phyloP scores from a whole-genome alignment of 23 red algal genomes.

The Agarophyton chilense region DNA sequence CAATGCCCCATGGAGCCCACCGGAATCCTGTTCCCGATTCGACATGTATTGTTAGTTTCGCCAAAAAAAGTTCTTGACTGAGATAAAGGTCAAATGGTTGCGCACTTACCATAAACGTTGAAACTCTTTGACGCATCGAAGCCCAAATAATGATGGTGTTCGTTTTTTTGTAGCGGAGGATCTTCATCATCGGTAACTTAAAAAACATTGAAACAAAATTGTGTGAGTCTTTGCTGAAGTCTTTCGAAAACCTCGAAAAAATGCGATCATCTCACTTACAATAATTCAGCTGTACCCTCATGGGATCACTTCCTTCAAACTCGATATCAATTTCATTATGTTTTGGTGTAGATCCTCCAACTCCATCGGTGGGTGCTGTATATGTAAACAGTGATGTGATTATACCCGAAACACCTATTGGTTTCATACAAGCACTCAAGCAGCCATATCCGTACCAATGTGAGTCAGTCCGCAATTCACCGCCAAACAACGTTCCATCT shows the following conservation, averaged over 20 bases:
- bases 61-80: background rate
- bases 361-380: conserved; percentile 8
- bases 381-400: conserved; percentile 26
- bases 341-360: conserved; percentile 13
- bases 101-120: conserved; percentile 33
- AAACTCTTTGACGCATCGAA: conserved; percentile 36
- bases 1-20: conserved; percentile 37
- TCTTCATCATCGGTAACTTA: background rate
- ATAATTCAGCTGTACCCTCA: conserved; percentile 27
- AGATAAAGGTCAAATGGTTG: background rate
- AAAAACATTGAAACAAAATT: too few relatives aligned
- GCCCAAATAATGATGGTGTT: conserved; percentile 1
- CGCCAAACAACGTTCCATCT: conserved; percentile 31
- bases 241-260: too few relatives aligned
- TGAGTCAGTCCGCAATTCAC: conserved; percentile 7
- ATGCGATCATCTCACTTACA: too few relatives aligned
- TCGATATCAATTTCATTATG: conserved; percentile 60
- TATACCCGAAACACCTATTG: conserved; percentile 22
- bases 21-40: conserved; percentile 13
- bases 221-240: too few relatives aligned
- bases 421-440: conserved; percentile 46
- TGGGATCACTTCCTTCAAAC: conserved; percentile 39
- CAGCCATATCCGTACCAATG: conserved; percentile 46
- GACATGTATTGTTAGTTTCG: background rate
- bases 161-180: background rate